Base-by-base conservation (phyloP, 345 rosid species). In the Arabis alpina region DNA sequence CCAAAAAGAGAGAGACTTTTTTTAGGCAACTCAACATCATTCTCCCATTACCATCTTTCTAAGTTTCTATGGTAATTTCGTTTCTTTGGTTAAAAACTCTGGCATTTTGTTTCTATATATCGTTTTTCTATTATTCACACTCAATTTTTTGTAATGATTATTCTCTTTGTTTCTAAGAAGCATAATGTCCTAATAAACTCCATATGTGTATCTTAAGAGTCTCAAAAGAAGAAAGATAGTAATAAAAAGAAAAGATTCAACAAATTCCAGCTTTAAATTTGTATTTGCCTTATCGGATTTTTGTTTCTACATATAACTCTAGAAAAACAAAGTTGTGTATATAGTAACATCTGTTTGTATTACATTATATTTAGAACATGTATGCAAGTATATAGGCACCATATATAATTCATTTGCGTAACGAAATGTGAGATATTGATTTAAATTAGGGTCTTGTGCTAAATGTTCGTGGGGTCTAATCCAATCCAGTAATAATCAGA, bases 401-500 rank as follows among this genome's bases (percentile, higher is more conserved):
- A 28, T 47, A 47, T 47, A 47, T 1, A 1, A 5, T 47, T 16
- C 9, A 8, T 6, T 15, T 47, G 25, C 16, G 4, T 14, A 41
- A 41, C 44, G 15, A 42, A 42, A 13, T 42, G 15, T 42, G 13
- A 42, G 47, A 42, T 42, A 7, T 34, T 34, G 37, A 2, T 42
- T 42, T 13, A 10, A 42, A 42, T 13, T 5, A 42, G 15, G 8
- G 47, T 42, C 14, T 42, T 13, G 47, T 13, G 47, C 47, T 42
- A 42, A 42, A 42, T 42, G 13, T 13, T 13, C 16, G 30, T 23
- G 42, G 60, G 42, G 60, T 32, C 13, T 14, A 54, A 32, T 50
- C 58, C 37, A 64, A 37, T 24, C 49, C 49, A 24, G 49, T 64
- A 51, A 51, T 23, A 61, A 48, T 51, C 39, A 40, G 50, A 37